Conservation (phyloP, 2,329 filamentous ascomycete species). For the Ceratocystis cacaofunesta region DNA sequence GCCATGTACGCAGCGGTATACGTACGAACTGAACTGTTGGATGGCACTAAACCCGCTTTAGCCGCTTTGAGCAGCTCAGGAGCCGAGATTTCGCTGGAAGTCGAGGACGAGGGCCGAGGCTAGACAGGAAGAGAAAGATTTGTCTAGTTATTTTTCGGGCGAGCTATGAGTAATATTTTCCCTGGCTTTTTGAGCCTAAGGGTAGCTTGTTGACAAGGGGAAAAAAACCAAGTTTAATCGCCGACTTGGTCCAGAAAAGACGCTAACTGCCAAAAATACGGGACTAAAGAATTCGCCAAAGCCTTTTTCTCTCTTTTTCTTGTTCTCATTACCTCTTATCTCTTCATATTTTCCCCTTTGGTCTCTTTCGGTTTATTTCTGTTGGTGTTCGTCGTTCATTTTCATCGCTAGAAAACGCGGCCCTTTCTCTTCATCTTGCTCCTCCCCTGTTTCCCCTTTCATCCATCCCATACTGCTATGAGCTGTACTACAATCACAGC, state of each 20-base stretch:
- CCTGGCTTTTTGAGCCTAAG: neutral
- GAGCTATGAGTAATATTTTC: neutral
- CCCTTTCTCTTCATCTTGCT: neutral
- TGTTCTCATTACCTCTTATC: too few relatives aligned
- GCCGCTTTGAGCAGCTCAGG: too few relatives aligned
- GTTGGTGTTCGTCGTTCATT: neutral
- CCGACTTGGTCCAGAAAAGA: too few relatives aligned
- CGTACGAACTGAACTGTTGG: too few relatives aligned
- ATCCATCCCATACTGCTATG: neutral
- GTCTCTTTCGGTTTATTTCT: neutral
- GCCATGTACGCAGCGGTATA: too few relatives aligned
- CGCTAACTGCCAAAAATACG: too few relatives aligned
- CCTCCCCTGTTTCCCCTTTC: neutral
- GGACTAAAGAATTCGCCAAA: too few relatives aligned
- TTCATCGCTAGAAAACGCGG: neutral
- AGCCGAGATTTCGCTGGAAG: neutral
- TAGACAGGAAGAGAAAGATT: neutral
- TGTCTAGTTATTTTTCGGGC: neutral
- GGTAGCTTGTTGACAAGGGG: too few relatives aligned
- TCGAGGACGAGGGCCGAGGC: neutral
- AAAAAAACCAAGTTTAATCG: too few relatives aligned
- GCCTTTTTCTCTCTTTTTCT: too few relatives aligned
- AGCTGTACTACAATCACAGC: neutral
- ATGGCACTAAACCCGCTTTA: too few relatives aligned
- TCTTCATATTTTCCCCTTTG: too few relatives aligned